Base-by-base conservation (phyloP, 371 early-diverging fungal genomes). In the Circinella minor region DNA sequence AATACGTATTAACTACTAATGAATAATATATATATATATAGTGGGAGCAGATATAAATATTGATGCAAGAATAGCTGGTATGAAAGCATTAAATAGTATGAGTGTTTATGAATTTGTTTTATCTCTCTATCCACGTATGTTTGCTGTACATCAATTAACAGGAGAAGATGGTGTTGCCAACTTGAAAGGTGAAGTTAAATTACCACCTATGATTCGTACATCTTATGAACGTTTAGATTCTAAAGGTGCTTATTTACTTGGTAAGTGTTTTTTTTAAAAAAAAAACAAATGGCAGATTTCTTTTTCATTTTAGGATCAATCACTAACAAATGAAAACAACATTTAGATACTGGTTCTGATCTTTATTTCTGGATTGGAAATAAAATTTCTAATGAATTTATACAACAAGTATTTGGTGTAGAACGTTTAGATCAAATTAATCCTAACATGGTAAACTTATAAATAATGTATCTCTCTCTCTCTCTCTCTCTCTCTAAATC, bases 331-430 rank as follows among this genome's bases (percentile, higher is more conserved):
- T 38, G 15, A 36, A 43, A 20, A 20, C 39, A 4, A 43, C 51
- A 34, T 65, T 43, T 93, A 82, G 96, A 97, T 76, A 95, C 95
- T 68, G 94, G 95, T 0, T 88, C 89, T 36, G 79, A 81, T 66
- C 77, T 97, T 77, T 89, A 80, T 60, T 77, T 96, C 13, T 99
- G 97, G 97, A 68, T 99, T n/a, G 98, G 98, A 5, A 85, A 88
- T 17, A 87, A 91, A 48, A 68, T 89, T 3, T 69, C 92, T 1
- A 39, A 82, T 2, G 80, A 83, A 36, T 87, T 92, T 63, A 67
- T 98, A 65, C 76, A 82, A 64, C 82, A 88, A 4, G 75, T 94
- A 38, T 94, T 99, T 81, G 95, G 93, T 13, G 94, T 93, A 0
- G 69, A 87, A 1, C 67, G 87, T 13, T 68, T 95, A 36, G 95